phyloP scores from a whole-genome alignment of 2,329 filamentous ascomycete species.

The Lasiodiplodia theobromae region DNA sequence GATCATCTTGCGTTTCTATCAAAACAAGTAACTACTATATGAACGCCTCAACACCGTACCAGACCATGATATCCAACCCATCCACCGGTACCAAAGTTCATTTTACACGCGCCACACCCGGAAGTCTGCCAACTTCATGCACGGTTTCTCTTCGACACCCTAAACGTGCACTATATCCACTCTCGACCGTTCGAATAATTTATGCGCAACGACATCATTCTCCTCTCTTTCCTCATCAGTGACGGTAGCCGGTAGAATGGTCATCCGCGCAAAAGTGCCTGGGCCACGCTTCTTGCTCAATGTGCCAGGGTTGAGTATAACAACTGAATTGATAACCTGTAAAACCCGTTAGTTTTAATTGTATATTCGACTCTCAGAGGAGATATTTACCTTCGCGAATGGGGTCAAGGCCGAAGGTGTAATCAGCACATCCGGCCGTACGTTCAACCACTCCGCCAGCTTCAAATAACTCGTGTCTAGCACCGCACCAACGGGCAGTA shows the following conservation, averaged over 20 bases:
- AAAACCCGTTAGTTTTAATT: not conserved
- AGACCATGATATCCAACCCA: constrained; percentile 10
- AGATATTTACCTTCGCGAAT: constrained; percentile 77
- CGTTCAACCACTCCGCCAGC: constrained; percentile 87
- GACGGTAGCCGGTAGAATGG: constrained; percentile 70
- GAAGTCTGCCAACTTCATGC: not conserved
- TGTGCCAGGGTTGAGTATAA: constrained; percentile 89
- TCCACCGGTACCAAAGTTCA: not conserved
- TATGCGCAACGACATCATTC: constrained; percentile 68
- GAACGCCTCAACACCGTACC: not conserved
- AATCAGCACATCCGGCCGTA: constrained; percentile 83
- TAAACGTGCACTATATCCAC: constrained; percentile 71
- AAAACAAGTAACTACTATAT: not conserved
- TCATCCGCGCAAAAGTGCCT: constrained; percentile 85
- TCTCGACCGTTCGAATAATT: constrained; percentile 80
- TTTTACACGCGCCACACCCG: not conserved
- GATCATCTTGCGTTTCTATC: too few species aligned
- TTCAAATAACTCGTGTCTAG: constrained; percentile 86
- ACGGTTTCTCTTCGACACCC: not conserved
- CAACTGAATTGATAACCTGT: constrained; percentile 87
- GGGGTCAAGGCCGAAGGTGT: constrained; percentile 82
- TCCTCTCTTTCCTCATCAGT: constrained; percentile 64
- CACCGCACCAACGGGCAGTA: constrained; percentile 68
- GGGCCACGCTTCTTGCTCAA: constrained; percentile 84
- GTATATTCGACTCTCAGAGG: not conserved